Evolutionary conservation across 2,329 filamentous ascomycete genomes (phyloP).

Genomic region (Coniochaeta sp.): DNA sequence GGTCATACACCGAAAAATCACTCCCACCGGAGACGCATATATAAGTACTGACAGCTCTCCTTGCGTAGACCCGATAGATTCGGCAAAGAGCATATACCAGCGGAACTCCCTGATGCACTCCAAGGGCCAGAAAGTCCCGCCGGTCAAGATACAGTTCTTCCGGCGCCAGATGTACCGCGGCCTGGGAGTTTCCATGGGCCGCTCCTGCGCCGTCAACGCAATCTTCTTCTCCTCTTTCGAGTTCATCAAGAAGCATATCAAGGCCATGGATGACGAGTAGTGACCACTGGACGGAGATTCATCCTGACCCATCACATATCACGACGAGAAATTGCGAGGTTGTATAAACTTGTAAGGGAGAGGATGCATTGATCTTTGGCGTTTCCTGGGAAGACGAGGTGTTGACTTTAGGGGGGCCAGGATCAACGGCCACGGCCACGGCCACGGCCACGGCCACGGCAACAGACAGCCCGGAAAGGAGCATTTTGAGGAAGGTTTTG

Average conservation of each 20-base stretch:
- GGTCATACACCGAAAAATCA: conserved; percentile 20
- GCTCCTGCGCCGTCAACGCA: conserved; percentile 76
- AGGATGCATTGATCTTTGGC: not conserved
- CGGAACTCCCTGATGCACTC: conserved; percentile 68
- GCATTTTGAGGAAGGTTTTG: not conserved
- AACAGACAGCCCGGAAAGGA: not conserved
- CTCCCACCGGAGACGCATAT: too few species aligned
- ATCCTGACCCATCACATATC: not conserved
- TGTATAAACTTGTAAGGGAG: not conserved
- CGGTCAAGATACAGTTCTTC: conserved; percentile 72
- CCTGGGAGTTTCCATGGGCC: conserved; percentile 73
- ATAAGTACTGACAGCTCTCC: conserved; percentile 12
- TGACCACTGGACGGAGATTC: not conserved
- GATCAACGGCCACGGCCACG: not conserved
- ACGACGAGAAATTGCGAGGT: not conserved
- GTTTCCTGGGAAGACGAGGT: not conserved
- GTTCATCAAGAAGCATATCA: conserved; percentile 66
- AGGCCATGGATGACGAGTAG: conserved; percentile 41
- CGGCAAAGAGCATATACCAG: conserved; percentile 80
- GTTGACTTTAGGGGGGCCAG: not conserved
- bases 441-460: not conserved
- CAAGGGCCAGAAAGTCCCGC: conserved; percentile 54
- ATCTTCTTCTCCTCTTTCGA: conserved; percentile 89
- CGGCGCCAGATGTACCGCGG: conserved; percentile 74
- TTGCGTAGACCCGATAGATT: conserved; percentile 67